phyloP scores from a whole-genome alignment of 192 early-diverging fungal genomes.

The Coemansia sp. region DNA sequence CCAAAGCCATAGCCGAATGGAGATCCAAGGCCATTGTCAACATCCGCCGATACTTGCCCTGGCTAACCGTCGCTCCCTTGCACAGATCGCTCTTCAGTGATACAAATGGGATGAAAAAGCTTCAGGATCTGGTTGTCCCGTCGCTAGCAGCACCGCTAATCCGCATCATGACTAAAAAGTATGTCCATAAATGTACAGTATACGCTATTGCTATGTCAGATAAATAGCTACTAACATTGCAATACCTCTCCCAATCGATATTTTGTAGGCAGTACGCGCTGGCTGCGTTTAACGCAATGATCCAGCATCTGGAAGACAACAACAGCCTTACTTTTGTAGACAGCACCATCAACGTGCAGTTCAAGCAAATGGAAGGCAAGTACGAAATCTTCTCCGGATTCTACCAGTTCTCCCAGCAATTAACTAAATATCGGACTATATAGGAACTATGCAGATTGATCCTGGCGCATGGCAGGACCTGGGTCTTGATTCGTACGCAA shows the following conservation, averaged over 20 bases:
- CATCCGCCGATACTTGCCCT: conserved; percentile 49
- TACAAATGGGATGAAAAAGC: conserved; percentile 17
- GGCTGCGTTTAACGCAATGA: conserved; percentile 43
- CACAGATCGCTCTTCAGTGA: conserved; percentile 38
- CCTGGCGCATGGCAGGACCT: conserved; percentile 48
- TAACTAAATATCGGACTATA: not conserved
- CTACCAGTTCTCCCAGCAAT: too few relatives aligned
- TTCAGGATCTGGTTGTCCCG: conserved; percentile 21
- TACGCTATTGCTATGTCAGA: too few relatives aligned
- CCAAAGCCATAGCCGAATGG: conserved; percentile 35
- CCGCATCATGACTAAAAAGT: conserved; percentile 30
- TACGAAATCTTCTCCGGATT: not conserved
- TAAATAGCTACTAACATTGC: too few relatives aligned
- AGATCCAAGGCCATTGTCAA: conserved; percentile 49
- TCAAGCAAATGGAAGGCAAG: conserved; percentile 44
- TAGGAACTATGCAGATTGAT: conserved; percentile 52
- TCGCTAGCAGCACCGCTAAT: conserved; percentile 20
- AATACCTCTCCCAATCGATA: not conserved
- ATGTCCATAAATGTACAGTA: too few relatives aligned
- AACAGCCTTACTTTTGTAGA: conserved; percentile 12
- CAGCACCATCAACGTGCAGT: conserved; percentile 22
- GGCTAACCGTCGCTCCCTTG: conserved; percentile 27
- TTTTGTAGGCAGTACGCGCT: conserved; percentile 40
- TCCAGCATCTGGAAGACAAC: conserved; percentile 26
- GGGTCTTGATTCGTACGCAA: conserved; percentile 18